phyloP scores from a whole-genome alignment of 2,329 filamentous ascomycete genomes.

The Penicillium sp. region DNA sequence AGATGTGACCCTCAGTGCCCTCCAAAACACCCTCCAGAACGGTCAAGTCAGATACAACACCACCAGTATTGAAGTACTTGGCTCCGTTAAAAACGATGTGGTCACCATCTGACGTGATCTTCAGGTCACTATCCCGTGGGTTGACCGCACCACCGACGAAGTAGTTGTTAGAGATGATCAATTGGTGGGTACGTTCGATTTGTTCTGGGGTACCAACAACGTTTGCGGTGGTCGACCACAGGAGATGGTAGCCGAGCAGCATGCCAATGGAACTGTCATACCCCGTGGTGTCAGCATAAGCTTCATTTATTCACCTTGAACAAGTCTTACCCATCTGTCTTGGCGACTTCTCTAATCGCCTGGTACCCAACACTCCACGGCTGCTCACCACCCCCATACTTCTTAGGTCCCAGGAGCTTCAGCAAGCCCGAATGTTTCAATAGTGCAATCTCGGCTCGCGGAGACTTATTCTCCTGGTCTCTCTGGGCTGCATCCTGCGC shows the following conservation, averaged over 20 bases:
- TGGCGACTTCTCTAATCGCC: slow-evolving; percentile 62
- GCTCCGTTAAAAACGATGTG: slow-evolving; percentile 60
- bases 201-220: slow-evolving; percentile 62
- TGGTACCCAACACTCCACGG: slow-evolving; percentile 58
- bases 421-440: slow-evolving; percentile 54
- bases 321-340: slow-evolving; percentile 57
- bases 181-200: slow-evolving; percentile 55
- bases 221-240: slow-evolving; percentile 63
- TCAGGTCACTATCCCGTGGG: slow-evolving; percentile 62
- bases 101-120: slow-evolving; percentile 56
- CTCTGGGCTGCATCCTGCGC: slow-evolving; percentile 49
- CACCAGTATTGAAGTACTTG: slow-evolving; percentile 68
- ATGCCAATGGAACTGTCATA: slow-evolving; percentile 58
- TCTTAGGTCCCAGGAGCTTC: slow-evolving; percentile 51
- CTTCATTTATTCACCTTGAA: not conserved
- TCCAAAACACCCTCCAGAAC: slow-evolving; percentile 64
- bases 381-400: slow-evolving; percentile 55
- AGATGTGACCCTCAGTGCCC: slow-evolving; percentile 61
- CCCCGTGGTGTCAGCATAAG: not conserved
- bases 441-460: slow-evolving; percentile 51
- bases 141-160: slow-evolving; percentile 68
- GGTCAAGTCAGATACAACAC: slow-evolving; percentile 64
- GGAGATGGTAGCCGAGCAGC: slow-evolving; percentile 64
- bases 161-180: slow-evolving; percentile 63
- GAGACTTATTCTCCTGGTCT: slow-evolving; percentile 55